Percentiles rank a stretch among this genome's conserved stretches.
Conservation (phyloP, 352 stramenopile genomes). For the Phytophthora brassicae region DNA sequence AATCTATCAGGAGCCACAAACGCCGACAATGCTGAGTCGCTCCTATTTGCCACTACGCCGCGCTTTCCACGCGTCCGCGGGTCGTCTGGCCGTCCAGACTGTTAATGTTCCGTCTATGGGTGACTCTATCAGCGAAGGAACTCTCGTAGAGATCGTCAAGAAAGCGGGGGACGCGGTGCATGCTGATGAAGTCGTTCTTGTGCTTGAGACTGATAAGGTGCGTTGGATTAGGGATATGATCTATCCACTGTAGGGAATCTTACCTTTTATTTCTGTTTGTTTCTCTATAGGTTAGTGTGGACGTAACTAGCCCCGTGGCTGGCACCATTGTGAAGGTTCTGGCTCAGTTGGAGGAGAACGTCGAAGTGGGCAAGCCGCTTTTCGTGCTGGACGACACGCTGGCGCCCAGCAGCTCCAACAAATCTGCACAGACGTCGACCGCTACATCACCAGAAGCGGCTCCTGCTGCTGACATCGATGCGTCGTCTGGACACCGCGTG, state of each 20-base stretch:
- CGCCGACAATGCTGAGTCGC: conserved; percentile 22
- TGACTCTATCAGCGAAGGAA: conserved; percentile 98
- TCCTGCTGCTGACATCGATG: conserved; percentile 23
- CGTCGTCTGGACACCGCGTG: conserved; percentile 43
- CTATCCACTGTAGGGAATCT: background rate
- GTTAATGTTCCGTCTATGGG: conserved; percentile 90
- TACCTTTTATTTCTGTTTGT: background rate
- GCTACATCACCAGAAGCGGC: conserved; percentile 36
- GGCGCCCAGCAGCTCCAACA: conserved; percentile 31
- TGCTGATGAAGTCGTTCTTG: conserved; percentile 96
- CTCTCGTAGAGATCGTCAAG: conserved; percentile 96
- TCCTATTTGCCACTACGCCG: conserved; percentile 26
- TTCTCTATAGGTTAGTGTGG: conserved; percentile 73
- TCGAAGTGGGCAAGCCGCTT: conserved; percentile 93
- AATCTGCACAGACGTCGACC: conserved; percentile 17
- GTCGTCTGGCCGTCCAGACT: conserved; percentile 56
- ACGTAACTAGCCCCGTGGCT: conserved; percentile 88
- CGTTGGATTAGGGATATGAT: background rate
- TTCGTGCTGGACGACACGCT: conserved; percentile 92
- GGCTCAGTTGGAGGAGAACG: conserved; percentile 94
- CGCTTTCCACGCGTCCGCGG: conserved; percentile 50
- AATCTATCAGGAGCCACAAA: no score
- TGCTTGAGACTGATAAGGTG: conserved; percentile 99
- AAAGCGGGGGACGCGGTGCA: conserved; percentile 91
- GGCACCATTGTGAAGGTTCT: conserved; percentile 94